These are phyloP conservation scores for Pyricularia grisea DNA, from an alignment of 2,329 filamentous ascomycete genomes.

Conservation along the genomic window DNA sequence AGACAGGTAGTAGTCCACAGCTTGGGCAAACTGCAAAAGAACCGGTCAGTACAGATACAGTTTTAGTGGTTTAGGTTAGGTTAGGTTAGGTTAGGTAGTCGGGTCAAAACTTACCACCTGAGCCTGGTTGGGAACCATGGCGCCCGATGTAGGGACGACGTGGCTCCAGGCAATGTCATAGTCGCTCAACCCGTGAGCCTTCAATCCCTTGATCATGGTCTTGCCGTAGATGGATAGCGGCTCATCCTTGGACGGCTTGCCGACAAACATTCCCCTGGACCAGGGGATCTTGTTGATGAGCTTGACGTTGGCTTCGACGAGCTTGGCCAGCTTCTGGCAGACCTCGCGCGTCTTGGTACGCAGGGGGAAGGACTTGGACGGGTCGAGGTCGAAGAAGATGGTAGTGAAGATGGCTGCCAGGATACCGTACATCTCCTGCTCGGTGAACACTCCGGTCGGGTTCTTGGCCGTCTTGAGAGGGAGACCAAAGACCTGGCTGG, in stretches of 20 bases:
- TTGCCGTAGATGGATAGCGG: constrained; percentile 54
- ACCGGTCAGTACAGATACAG: too few species aligned
- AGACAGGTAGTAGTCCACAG: constrained; percentile 63
- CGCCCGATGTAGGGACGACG: constrained; percentile 56
- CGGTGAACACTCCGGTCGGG: constrained; percentile 46
- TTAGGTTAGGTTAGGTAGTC: too few species aligned
- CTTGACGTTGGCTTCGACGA: constrained; percentile 58
- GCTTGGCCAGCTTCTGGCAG: constrained; percentile 46
- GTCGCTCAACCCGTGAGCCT: constrained; percentile 51
- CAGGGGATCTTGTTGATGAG: constrained; percentile 28
- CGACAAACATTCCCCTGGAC: constrained; percentile 43
- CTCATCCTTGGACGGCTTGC: constrained; percentile 37
- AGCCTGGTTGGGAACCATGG: constrained; percentile 62
- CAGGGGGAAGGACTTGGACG: constrained; percentile 56
- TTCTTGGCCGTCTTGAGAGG: constrained; percentile 55
- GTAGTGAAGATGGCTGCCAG: constrained; percentile 56
- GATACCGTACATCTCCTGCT: constrained; percentile 49
- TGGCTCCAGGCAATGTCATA: constrained; percentile 64
- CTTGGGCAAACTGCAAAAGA: constrained; percentile 51
- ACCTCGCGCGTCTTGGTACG: constrained; percentile 48
- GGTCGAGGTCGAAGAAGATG: constrained; percentile 59
- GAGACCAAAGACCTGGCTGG: constrained; percentile 52
- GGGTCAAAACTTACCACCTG: constrained; percentile 41
- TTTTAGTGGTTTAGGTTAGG: too few species aligned
- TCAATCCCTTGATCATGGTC: constrained; percentile 53